phyloP scores from a whole-genome alignment of 768 basidiomycete species.

The Boletus edulis region DNA sequence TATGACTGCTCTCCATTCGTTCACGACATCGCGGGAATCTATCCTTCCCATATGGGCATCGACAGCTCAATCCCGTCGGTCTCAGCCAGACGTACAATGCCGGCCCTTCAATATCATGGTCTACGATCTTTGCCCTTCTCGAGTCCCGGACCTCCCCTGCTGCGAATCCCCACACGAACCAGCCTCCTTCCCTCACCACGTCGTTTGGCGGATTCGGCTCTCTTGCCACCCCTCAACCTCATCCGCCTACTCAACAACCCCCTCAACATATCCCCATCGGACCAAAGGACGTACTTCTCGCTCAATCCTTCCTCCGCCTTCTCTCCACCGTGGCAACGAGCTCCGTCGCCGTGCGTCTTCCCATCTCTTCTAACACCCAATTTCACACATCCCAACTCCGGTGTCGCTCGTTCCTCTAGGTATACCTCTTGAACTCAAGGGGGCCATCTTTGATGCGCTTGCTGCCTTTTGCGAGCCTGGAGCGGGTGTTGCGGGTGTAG shows the following conservation, averaged over 20 bases:
- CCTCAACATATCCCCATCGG: slow-evolving; percentile 45
- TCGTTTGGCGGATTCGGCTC: slow-evolving; percentile 31
- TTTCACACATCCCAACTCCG: slow-evolving; percentile 82
- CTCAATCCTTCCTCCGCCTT: slow-evolving; percentile 78
- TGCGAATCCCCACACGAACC: slow-evolving; percentile 42
- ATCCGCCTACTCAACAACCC: slow-evolving; percentile 36
- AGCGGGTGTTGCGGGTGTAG: slow-evolving; percentile 20
- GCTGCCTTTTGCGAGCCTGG: too few species aligned
- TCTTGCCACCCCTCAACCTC: slow-evolving; percentile 26
- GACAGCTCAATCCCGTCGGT: too few species aligned
- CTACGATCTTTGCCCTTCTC: slow-evolving; percentile 66
- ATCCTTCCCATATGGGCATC: too few species aligned
- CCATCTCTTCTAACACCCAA: slow-evolving; percentile 71
- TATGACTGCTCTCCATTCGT: too few species aligned
- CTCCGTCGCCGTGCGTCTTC: slow-evolving; percentile 75
- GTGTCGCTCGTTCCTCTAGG: slow-evolving; percentile 29
- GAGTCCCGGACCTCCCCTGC: slow-evolving; percentile 70
- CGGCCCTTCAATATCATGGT: slow-evolving; percentile 73
- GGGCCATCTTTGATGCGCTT: too few species aligned
- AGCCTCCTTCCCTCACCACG: slow-evolving; percentile 37
- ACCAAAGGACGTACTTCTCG: slow-evolving; percentile 74
- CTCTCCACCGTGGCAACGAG: slow-evolving; percentile 70
- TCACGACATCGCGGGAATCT: too few species aligned
- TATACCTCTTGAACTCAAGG: too few species aligned
- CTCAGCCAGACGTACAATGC: too few species aligned